Percentiles rank a stretch among this genome's conserved stretches.
These are phyloP conservation scores for Proliferodiscus dingleyae DNA, from an alignment of 2,329 filamentous ascomycete genomes.

Conservation along the genomic window DNA sequence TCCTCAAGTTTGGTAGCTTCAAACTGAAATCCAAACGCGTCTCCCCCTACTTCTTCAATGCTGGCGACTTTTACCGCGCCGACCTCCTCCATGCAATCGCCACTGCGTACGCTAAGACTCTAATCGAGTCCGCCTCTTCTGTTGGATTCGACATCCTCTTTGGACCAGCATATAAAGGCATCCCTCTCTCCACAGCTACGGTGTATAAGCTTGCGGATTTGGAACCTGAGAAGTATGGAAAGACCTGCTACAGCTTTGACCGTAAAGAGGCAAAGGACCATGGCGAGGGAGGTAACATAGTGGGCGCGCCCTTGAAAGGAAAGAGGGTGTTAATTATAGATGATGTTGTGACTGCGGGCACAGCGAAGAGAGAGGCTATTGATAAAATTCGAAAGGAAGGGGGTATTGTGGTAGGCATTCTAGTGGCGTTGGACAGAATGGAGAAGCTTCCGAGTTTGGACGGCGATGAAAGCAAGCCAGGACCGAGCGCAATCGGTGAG, in stretches of 20 bases:
- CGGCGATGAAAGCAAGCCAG: slow-evolving; percentile 49
- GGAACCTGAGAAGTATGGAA: slow-evolving; percentile 59
- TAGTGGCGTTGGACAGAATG: slow-evolving; percentile 83
- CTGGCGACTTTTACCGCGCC: slow-evolving; percentile 81
- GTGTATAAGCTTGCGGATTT: slow-evolving; percentile 70
- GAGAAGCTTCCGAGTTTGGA: slow-evolving; percentile 69
- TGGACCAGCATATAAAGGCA: slow-evolving; percentile 94
- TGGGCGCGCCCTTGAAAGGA: slow-evolving; percentile 78
- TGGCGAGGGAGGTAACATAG: slow-evolving; percentile 89
- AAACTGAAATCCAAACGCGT: slow-evolving; percentile 87
- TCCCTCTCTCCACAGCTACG: slow-evolving; percentile 78
- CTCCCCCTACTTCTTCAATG: slow-evolving; percentile 98
- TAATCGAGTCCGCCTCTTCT: slow-evolving; percentile 42
- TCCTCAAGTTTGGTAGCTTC: slow-evolving; percentile 78
- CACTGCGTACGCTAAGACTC: slow-evolving; percentile 71
- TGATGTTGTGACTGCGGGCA: slow-evolving; percentile 94
- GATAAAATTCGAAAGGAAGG: slow-evolving; percentile 83
- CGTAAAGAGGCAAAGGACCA: slow-evolving; percentile 96
- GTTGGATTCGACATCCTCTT: slow-evolving; percentile 80
- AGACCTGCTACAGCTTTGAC: slow-evolving; percentile 83
- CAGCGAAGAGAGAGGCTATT: slow-evolving; percentile 88
- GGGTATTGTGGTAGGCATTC: slow-evolving; percentile 77
- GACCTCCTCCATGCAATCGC: slow-evolving; percentile 73
- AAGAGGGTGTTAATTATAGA: slow-evolving; percentile 88
- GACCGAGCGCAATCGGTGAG: slow-evolving; percentile 79